Conservation (phyloP, 148 eudicot genomes). For the Diospyros kaki region DNA sequence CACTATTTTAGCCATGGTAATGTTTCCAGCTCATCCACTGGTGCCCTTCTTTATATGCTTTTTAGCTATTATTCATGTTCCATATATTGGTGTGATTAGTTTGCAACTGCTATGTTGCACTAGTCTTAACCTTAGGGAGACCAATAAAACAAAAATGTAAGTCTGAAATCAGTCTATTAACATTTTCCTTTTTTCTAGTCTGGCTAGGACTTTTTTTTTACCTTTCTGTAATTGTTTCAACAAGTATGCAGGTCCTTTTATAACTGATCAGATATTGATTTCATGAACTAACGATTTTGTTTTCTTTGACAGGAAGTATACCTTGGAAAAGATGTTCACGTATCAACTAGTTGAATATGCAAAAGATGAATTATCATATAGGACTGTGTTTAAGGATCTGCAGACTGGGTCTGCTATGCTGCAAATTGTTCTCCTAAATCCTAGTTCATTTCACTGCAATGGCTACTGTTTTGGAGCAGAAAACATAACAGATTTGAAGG, state of each 20-base stretch:
- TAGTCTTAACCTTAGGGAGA: background rate
- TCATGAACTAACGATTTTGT: constrained; percentile 10
- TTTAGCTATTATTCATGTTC: background rate
- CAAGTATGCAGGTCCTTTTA: background rate
- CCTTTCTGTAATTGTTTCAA: background rate
- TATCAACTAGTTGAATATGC: constrained; percentile 74
- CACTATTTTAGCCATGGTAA: background rate
- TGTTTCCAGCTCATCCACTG: background rate
- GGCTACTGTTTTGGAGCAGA: constrained; percentile 44
- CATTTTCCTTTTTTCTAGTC: background rate
- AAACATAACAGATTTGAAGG: constrained; percentile 34
- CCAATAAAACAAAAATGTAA: background rate
- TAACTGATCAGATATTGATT: background rate
- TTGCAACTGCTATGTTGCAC: background rate
- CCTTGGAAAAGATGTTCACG: constrained; percentile 86
- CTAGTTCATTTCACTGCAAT: constrained; percentile 63
- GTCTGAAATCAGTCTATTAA: background rate
- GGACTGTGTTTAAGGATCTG: constrained; percentile 72
- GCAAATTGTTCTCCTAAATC: constrained; percentile 78
- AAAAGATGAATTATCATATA: constrained; percentile 79
- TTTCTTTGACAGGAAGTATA: constrained; percentile 52
- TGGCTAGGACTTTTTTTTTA: background rate
- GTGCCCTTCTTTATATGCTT: background rate
- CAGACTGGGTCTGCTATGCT: constrained; percentile 47
- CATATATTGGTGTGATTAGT: background rate